Percentiles rank a stretch among this genome's conserved stretches.
Conservation (phyloP, 805 yeast species). For the Suhomyces pyralidae region DNA sequence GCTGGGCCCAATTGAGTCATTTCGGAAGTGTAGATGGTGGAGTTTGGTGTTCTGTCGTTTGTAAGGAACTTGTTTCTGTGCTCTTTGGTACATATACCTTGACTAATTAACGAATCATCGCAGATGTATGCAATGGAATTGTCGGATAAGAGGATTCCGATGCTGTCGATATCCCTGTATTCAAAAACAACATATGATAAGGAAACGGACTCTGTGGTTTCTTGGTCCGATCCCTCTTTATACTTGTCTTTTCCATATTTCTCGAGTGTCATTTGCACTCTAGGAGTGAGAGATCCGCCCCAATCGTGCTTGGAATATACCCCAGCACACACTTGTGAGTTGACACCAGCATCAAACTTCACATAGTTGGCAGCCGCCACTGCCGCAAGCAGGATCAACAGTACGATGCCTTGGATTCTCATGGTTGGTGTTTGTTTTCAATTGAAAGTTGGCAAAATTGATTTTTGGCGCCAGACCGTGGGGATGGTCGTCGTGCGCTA, state of each 20-base stretch:
- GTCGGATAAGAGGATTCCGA: slow-evolving; percentile 54
- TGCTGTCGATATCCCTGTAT: slow-evolving; percentile 65
- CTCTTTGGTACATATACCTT: slow-evolving; percentile 48
- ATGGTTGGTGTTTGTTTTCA: background rate
- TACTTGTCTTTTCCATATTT: slow-evolving; percentile 27
- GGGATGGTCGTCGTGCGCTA: background rate
- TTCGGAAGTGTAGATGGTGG: slow-evolving; percentile 55
- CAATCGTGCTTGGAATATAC: slow-evolving; percentile 84
- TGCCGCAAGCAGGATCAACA: background rate
- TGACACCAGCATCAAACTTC: slow-evolving; percentile 40
- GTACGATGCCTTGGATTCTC: background rate
- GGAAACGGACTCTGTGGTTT: slow-evolving; percentile 35
- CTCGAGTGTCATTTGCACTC: slow-evolving; percentile 28
- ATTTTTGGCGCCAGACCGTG: background rate
- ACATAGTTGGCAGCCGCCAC: slow-evolving; percentile 42
- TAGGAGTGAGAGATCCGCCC: slow-evolving; percentile 75
- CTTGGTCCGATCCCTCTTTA: slow-evolving; percentile 19
- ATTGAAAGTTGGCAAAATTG: background rate
- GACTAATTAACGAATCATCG: slow-evolving; percentile 62
- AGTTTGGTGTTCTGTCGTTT: slow-evolving; percentile 41
- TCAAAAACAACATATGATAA: slow-evolving; percentile 78
- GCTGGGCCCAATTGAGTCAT: slow-evolving; percentile 58
- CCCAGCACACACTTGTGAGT: slow-evolving; percentile 80
- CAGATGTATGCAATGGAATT: slow-evolving; percentile 64
- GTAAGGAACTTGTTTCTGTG: slow-evolving; percentile 65